Conservation (phyloP, 2,329 filamentous ascomycete genomes). For the Beauveria sp. region DNA sequence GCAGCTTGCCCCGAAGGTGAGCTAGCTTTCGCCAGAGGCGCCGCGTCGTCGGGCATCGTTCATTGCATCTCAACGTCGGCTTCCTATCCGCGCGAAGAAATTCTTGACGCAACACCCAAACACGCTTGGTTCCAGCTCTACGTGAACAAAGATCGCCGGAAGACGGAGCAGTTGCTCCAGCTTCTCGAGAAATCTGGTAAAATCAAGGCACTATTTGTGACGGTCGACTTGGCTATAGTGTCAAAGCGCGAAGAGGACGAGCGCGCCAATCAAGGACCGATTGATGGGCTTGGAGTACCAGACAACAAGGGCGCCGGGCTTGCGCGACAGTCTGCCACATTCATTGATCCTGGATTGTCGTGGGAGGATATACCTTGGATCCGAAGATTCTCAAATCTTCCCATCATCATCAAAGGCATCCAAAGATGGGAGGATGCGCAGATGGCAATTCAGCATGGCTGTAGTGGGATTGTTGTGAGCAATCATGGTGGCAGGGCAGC, state of each 20-base stretch:
- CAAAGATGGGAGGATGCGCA: constrained; percentile 34
- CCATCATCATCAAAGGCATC: constrained; percentile 40
- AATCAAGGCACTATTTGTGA: constrained; percentile 13
- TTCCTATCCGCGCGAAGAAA: constrained; percentile 11
- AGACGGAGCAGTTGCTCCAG: constrained; percentile 2
- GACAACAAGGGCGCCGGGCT: constrained; percentile 10
- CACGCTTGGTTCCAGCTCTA: constrained; percentile 14
- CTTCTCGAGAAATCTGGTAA: not conserved
- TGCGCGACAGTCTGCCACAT: constrained; percentile 3
- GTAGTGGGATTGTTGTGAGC: constrained; percentile 34
- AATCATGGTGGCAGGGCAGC: constrained; percentile 36
- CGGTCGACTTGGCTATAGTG: constrained; percentile 8
- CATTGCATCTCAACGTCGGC: constrained; percentile 10
- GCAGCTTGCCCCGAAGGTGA: constrained; percentile 16
- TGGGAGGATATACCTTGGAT: constrained; percentile 51
- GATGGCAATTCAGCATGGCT: constrained; percentile 28
- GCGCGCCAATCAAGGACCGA: constrained; percentile 7
- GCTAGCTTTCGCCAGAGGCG: constrained; percentile 15
- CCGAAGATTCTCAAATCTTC: constrained; percentile 36
- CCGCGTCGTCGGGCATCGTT: constrained; percentile 1
- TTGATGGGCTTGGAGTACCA: not conserved
- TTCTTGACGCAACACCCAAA: constrained; percentile 6
- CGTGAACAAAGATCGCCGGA: constrained; percentile 10
- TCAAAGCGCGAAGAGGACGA: constrained; percentile 17
- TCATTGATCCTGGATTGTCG: constrained; percentile 10